These are phyloP conservation scores for Plantago elongata DNA, from an alignment of 257 asterid species.

Conservation along the genomic window DNA sequence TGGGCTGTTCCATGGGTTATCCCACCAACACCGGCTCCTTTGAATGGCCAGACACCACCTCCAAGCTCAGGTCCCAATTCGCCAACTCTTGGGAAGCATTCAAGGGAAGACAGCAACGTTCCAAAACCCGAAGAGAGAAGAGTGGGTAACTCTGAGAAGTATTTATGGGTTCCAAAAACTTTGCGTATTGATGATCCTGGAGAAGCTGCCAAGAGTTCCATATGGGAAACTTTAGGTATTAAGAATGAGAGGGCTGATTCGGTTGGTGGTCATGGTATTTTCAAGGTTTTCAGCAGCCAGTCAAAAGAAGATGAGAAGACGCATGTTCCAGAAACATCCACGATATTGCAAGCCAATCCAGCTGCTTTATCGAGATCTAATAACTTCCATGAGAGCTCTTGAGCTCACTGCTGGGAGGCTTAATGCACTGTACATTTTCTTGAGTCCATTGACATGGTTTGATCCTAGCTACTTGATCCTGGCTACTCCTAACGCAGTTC, in stretches of 20 bases:
- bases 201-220: slow-evolving; percentile 60
- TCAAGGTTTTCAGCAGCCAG: slow-evolving; percentile 43
- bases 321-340: slow-evolving; percentile 36
- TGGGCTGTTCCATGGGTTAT: slow-evolving; percentile 50
- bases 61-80: slow-evolving; percentile 35
- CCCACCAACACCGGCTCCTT: slow-evolving; percentile 21
- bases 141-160: slow-evolving; percentile 31
- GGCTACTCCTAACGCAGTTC: not conserved
- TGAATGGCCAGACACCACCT: slow-evolving; percentile 18
- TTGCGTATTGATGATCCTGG: slow-evolving; percentile 49
- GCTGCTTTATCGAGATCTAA: slow-evolving; percentile 74
- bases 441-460: not conserved
- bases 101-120: slow-evolving; percentile 37
- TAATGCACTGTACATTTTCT: slow-evolving; percentile 12
- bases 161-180: slow-evolving; percentile 46
- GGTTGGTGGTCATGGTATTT: slow-evolving; percentile 22
- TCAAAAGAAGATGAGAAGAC: slow-evolving; percentile 40
- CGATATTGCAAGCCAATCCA: slow-evolving; percentile 73
- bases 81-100: slow-evolving; percentile 57
- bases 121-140: slow-evolving; percentile 20
- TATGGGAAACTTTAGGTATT: slow-evolving; percentile 57
- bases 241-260: slow-evolving; percentile 31
- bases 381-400: slow-evolving; percentile 64
- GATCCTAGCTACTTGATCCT: not conserved
- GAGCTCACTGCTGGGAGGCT: slow-evolving; percentile 14